Conservation (phyloP, 2,329 filamentous ascomycete species). For the Cercospora nicotianae region DNA sequence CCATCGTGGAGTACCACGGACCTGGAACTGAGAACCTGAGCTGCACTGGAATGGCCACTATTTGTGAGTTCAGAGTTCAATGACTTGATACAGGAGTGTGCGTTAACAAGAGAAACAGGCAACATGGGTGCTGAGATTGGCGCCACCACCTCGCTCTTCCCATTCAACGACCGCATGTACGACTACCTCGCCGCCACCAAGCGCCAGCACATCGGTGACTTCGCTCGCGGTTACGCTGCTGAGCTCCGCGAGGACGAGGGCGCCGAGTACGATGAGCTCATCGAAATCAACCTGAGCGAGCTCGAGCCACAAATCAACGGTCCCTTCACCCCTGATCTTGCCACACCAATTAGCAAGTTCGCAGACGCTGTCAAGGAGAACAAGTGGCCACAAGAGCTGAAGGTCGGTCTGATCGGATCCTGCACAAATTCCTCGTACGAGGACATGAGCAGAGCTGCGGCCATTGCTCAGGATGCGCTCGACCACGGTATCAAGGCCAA, state of each 20-base stretch:
- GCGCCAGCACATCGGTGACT: constrained; percentile 86
- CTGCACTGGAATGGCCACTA: constrained; percentile 84
- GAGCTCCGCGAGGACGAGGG: constrained; percentile 86
- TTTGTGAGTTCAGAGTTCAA: constrained; percentile 52
- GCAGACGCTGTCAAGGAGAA: constrained; percentile 91
- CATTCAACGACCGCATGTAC: constrained; percentile 97
- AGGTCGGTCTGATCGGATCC: constrained; percentile 94
- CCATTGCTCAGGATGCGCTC: constrained; percentile 87
- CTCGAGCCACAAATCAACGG: constrained; percentile 99
- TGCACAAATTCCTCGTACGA: constrained; percentile 91
- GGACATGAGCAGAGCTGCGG: constrained; percentile 92
- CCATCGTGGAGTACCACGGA: constrained; percentile 42
- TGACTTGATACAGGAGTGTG: background rate
- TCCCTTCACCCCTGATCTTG: constrained; percentile 96
- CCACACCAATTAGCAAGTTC: constrained; percentile 97
- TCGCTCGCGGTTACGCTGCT: constrained; percentile 76
- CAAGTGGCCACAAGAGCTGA: constrained; percentile 93
- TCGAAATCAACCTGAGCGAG: constrained; percentile 92
- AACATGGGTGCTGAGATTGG: constrained; percentile 63
- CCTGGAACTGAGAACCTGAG: constrained; percentile 74
- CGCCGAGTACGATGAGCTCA: constrained; percentile 90
- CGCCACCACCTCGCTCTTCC: constrained; percentile 91
- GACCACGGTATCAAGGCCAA: constrained; percentile 93
- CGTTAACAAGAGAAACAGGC: constrained; percentile 1
- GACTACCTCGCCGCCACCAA: constrained; percentile 92